phyloP scores from a whole-genome alignment of 73 alveolate species.

The Tetrahymena borealis region DNA sequence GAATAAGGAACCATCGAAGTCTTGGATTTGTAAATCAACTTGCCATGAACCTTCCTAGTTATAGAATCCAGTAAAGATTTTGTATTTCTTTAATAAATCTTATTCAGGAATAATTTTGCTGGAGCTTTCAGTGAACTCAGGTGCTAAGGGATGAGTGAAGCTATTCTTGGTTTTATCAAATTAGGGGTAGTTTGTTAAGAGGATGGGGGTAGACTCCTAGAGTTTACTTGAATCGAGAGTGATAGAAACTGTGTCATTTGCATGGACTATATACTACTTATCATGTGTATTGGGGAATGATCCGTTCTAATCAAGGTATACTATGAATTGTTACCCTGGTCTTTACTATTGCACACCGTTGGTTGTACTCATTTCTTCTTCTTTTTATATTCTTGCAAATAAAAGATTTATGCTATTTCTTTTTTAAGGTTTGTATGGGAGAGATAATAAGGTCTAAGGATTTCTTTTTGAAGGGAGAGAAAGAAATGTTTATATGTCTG shows the following conservation, averaged over 20 bases:
- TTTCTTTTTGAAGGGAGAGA: no score
- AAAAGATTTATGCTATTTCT: no score
- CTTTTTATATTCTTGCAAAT: background rate
- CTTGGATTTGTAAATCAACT: background rate
- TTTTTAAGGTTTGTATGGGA: no score
- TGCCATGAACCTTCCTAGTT: background rate
- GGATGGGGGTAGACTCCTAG: background rate
- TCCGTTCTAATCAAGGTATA: background rate
- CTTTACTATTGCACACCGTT: background rate
- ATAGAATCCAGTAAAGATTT: background rate
- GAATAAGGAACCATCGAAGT: background rate
- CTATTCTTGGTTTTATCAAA: background rate
- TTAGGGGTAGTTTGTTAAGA: background rate
- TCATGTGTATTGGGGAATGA: background rate
- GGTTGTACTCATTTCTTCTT: background rate
- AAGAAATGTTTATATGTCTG: background rate
- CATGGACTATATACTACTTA: background rate
- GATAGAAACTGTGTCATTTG: background rate
- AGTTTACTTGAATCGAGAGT: background rate
- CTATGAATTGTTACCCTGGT: background rate
- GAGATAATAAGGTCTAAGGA: no score
- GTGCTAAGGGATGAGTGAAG: background rate
- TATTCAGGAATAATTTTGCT: background rate
- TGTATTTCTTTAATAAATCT: background rate
- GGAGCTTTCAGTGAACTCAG: background rate